Percentiles rank a stretch among this genome's conserved stretches.
Conservation (phyloP, 306 rosid species). For the Vigna mungo region DNA sequence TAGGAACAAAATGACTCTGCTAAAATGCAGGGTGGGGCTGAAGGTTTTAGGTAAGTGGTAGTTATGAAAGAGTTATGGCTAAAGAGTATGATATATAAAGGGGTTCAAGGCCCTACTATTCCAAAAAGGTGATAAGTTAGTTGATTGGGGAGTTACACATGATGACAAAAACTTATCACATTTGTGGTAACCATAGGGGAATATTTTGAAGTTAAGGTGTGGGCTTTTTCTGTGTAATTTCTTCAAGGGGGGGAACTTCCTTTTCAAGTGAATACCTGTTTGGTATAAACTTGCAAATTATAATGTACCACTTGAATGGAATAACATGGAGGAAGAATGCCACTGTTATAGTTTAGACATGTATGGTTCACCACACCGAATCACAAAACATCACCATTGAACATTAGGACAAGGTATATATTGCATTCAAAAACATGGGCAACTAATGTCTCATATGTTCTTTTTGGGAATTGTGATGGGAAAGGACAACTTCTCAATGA, state of each 20-base stretch:
- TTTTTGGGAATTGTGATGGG: conserved; percentile 49
- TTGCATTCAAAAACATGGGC: conserved; percentile 31
- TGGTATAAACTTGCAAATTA: conserved; percentile 30
- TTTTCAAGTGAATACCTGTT: conserved; percentile 24
- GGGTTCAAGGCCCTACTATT: conserved; percentile 51
- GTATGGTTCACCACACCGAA: conserved; percentile 37
- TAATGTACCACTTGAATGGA: conserved; percentile 20
- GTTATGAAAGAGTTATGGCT: conserved; percentile 45
- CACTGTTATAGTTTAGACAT: conserved; percentile 22
- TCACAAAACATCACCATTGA: conserved; percentile 34
- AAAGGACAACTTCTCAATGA: conserved; percentile 38
- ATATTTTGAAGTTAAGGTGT: conserved; percentile 32
- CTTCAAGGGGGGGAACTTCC: conserved; percentile 31
- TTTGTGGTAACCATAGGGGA: conserved; percentile 28
- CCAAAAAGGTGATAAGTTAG: conserved; percentile 59
- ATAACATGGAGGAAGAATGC: conserved; percentile 31
- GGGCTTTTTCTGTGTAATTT: conserved; percentile 19
- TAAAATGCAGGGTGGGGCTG: conserved; percentile 50
- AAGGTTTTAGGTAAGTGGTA: conserved; percentile 41
- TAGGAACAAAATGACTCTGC: conserved; percentile 55
- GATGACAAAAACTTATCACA: conserved; percentile 50
- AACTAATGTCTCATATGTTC: conserved; percentile 37
- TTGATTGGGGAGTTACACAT: conserved; percentile 57
- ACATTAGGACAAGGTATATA: conserved; percentile 42
- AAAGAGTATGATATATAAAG: conserved; percentile 55